Evolutionary conservation across 1,284 basidiomycete species (phyloP), one percentile per base, ranked within the genome.

Genomic region (Blastosporella zonata): DNA sequence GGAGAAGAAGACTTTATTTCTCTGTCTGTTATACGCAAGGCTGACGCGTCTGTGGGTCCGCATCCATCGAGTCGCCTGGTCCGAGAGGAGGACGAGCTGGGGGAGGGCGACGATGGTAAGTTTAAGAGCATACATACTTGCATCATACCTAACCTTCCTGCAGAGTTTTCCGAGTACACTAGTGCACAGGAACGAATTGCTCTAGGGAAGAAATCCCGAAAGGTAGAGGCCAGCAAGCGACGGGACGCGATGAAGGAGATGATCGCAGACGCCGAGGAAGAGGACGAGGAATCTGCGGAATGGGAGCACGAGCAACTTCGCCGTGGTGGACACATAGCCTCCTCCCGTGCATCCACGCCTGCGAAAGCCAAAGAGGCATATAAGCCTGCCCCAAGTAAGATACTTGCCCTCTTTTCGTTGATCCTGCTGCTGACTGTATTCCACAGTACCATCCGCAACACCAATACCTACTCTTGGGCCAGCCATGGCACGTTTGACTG

Each of bases 281-380:
- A 89, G 52, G 92, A 93, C 46, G 94, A 97, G 62, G 94, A 97
- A 67, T 84, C 85, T 0, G 71, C 78, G 17, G 89, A 93, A 68
- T 97, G 94, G 95, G 93, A 97, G 62, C 78, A 81, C 56, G 90
- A 90, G 45, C 93, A 97, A 64, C 74, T 91, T 10, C 80, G 86
- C 23, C 75, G 93, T 54, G 90, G 88, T 6, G 91, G 84, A 3
- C 77, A 75, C 47, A 57, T 61, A 18, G 59, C 68, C 17, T 56
- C 60, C 3, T 55, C 51, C 3, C 47, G 42, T 5, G 44, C 60
- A 31, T 53, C 62, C 12, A 13, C 29, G 3, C 29, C 29, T 17
- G 50, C 61, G 13, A 63, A 68, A 50, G 58, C 60, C 23, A 83
- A 84, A 54, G 71, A 75, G 43, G 71, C 75, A 2, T 95, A 96